Percentiles rank a stretch among this genome's conserved stretches.
phyloP scores from a whole-genome alignment of 202 grass and related monocot genomes.

The Zoysia matrella region DNA sequence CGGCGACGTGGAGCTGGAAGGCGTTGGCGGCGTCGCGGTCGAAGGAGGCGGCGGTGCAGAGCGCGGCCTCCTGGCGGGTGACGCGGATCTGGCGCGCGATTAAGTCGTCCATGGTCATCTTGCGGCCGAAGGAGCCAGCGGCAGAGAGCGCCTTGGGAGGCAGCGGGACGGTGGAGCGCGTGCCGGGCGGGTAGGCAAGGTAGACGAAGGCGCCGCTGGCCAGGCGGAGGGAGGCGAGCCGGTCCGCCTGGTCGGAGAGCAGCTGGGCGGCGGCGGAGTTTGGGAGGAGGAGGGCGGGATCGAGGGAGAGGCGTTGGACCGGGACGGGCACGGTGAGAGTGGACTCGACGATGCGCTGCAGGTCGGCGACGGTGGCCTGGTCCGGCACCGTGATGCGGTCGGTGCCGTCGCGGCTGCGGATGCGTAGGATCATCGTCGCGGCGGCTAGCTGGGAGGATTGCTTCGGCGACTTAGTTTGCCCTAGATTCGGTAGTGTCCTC shows the following conservation, averaged over 20 bases:
- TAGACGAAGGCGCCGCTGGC: slow-evolving; percentile 77
- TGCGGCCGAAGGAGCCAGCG: no score
- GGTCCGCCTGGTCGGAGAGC: slow-evolving; percentile 53
- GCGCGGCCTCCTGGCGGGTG: slow-evolving; percentile 71
- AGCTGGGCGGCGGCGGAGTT: no score
- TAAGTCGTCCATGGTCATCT: no score
- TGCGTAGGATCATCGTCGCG: slow-evolving; percentile 75
- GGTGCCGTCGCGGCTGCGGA: slow-evolving; percentile 91
- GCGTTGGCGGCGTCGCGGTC: slow-evolving; percentile 74
- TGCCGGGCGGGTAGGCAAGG: slow-evolving; percentile 57
- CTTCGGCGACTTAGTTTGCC: slow-evolving; percentile 16
- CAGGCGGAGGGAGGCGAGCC: slow-evolving; percentile 61
- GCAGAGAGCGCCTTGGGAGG: slow-evolving; percentile 32
- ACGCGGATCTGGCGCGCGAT: slow-evolving; percentile 93
- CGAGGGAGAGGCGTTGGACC: no score
- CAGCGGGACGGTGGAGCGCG: slow-evolving; percentile 53
- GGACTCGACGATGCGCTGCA: no score
- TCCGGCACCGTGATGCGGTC: slow-evolving; percentile 60
- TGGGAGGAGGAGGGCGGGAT: no score
- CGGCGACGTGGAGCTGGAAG: slow-evolving; percentile 81
- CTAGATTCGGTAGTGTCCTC: not conserved
- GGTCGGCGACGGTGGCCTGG: no score
- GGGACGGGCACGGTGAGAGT: no score
- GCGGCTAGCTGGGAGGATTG: not conserved
- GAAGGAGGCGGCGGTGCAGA: slow-evolving; percentile 75